These are phyloP conservation scores for Mimosa bimucronata DNA, from an alignment of 306 rosid species.

Conservation along the genomic window DNA sequence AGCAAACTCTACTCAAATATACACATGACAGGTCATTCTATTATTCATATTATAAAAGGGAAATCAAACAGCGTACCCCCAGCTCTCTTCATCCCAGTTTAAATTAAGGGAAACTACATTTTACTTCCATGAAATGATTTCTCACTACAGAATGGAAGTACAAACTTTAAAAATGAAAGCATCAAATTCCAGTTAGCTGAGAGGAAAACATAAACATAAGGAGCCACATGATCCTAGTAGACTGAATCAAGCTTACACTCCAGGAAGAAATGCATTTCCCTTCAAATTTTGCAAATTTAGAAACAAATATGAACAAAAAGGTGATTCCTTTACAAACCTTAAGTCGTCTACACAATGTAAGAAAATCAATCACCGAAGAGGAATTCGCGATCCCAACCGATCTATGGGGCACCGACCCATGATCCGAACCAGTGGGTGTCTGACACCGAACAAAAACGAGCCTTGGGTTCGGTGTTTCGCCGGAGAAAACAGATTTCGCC, in stretches of 20 bases:
- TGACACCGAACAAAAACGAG: slow-evolving; percentile 62
- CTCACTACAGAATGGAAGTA: neutral
- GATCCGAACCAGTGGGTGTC: slow-evolving; percentile 38
- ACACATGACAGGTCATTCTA: neutral
- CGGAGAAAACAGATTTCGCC: slow-evolving; percentile 40
- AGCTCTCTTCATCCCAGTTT: neutral
- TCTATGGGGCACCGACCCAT: slow-evolving; percentile 38
- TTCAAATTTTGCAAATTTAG: neutral
- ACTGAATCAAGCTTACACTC: neutral
- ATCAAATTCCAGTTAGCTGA: neutral
- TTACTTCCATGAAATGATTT: neutral
- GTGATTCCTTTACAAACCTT: slow-evolving; percentile 52
- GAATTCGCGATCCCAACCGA: slow-evolving; percentile 45
- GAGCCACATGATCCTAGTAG: neutral
- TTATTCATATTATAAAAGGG: neutral
- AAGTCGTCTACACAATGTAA: slow-evolving; percentile 79
- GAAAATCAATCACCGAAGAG: slow-evolving; percentile 68
- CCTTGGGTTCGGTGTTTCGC: slow-evolving; percentile 39
- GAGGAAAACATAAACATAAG: neutral
- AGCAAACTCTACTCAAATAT: neutral
- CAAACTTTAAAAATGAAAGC: neutral
- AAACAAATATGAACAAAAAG: neutral
- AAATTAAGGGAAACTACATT: neutral
- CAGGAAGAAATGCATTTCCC: neutral
- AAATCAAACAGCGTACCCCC: neutral